phyloP scores from a whole-genome alignment of 2,329 filamentous ascomycete species.

The Talaromyces marneffei region DNA sequence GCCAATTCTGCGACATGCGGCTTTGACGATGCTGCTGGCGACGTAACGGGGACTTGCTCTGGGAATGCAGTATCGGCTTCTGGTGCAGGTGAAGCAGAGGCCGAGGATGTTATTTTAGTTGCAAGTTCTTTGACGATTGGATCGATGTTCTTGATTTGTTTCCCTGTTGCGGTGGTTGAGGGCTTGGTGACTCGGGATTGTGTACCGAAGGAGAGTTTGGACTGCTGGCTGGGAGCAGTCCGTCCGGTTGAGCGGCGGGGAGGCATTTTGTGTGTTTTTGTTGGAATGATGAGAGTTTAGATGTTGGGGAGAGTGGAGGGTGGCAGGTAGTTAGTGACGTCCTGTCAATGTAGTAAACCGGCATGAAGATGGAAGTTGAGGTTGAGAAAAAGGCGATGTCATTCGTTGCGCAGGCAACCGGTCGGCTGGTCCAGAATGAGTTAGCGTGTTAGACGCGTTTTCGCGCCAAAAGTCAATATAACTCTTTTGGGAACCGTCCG shows the following conservation, averaged over 20 bases:
- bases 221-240: conserved; percentile 43
- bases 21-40: conserved; percentile 22
- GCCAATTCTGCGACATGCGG: conserved; percentile 32
- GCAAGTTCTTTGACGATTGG: conserved; percentile 2
- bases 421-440: conserved; percentile 27
- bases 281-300: neutral
- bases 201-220: conserved; percentile 59
- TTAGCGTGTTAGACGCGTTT: conserved; percentile 23
- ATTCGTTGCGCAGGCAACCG: conserved; percentile 9
- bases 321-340: neutral
- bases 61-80: conserved; percentile 22
- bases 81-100: neutral
- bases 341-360: neutral
- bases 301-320: neutral
- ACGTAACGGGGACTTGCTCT: conserved; percentile 23
- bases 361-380: neutral
- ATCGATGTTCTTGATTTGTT: conserved; percentile 16
- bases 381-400: neutral
- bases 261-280: conserved; percentile 36
- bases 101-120: conserved; percentile 7
- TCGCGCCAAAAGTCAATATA: conserved; percentile 9
- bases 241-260: conserved; percentile 34
- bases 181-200: conserved; percentile 56
- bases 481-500: conserved; percentile 4
- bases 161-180: conserved; percentile 27